These are phyloP conservation scores for Kalanchoe fedtschenkoi DNA, from an alignment of 164 flowering plant genomes.

Conservation along the genomic window DNA sequence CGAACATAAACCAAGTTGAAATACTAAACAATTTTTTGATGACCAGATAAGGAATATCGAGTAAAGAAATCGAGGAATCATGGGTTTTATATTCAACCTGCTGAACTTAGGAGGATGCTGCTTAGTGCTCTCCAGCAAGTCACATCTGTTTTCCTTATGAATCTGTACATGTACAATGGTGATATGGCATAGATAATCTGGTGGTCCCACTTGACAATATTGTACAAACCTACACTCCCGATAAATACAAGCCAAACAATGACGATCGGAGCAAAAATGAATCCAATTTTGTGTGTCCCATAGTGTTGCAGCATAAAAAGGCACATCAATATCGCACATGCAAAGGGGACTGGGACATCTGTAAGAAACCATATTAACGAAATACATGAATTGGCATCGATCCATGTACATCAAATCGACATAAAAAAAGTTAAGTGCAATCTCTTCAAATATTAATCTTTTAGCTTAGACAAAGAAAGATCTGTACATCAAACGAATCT, in stretches of 20 bases:
- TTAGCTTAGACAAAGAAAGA: too few relatives aligned
- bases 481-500: too few relatives aligned
- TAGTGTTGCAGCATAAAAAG: constrained; percentile 37
- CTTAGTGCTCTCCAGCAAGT: constrained; percentile 19
- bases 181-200: constrained; percentile 17
- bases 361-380: constrained; percentile 8
- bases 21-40: not conserved
- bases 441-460: too few relatives aligned
- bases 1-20: constrained; percentile 3
- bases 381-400: too few relatives aligned
- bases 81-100: constrained; percentile 16
- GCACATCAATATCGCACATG: constrained; percentile 33
- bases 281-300: constrained; percentile 29
- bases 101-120: constrained; percentile 24
- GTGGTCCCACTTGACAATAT: constrained; percentile 14
- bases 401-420: too few relatives aligned
- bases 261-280: constrained; percentile 23
- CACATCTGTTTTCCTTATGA: constrained; percentile 8
- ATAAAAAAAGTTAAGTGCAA: too few relatives aligned
- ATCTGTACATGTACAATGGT: constrained; percentile 25
- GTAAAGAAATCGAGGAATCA: not conserved
- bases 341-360: constrained; percentile 37
- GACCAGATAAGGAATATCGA: not conserved
- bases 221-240: constrained; percentile 18
- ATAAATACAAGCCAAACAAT: constrained; percentile 19